Percentiles rank a stretch among this genome's conserved stretches.
Evolutionary conservation across 1,284 basidiomycete genomes (phyloP).

Genomic region (Acaromyces ingoldii): DNA sequence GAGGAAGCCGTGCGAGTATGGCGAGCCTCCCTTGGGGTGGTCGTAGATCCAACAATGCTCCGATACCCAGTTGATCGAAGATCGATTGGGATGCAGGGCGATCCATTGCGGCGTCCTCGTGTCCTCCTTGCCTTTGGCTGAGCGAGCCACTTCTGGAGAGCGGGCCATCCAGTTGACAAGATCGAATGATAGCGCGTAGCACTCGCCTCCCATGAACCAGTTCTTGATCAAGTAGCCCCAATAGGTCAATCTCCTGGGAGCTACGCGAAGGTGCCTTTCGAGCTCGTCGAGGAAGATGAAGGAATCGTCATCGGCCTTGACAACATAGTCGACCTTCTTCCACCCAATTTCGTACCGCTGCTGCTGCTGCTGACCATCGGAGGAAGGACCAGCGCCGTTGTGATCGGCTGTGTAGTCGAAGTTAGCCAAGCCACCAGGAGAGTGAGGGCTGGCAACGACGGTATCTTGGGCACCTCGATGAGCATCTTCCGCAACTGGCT

Average conservation of each 20-base stretch:
- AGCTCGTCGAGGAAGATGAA: conserved; percentile 47
- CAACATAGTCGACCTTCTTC: conserved; percentile 50
- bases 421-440: background rate
- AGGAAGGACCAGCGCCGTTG: background rate
- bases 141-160: conserved; percentile 64
- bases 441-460: background rate
- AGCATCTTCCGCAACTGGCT: conserved; percentile 14
- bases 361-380: background rate
- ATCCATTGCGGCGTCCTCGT: conserved; percentile 93
- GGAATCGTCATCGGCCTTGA: conserved; percentile 50
- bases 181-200: conserved; percentile 85
- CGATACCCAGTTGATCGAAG: conserved; percentile 77
- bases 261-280: conserved; percentile 44
- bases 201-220: conserved; percentile 90
- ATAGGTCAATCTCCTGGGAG: conserved; percentile 42
- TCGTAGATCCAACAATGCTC: conserved; percentile 98
- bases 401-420: background rate
- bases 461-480: background rate
- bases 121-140: conserved; percentile 83
- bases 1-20: conserved; percentile 90
- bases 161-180: conserved; percentile 82
- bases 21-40: conserved; percentile 83
- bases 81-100: conserved; percentile 72
- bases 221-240: conserved; percentile 75
- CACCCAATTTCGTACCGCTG: conserved; percentile 34